Evolutionary conservation across 768 basidiomycete genomes (phyloP), one percentile per base, ranked within the genome.

Genomic region (Tylopilus cervinicoccineus): DNA sequence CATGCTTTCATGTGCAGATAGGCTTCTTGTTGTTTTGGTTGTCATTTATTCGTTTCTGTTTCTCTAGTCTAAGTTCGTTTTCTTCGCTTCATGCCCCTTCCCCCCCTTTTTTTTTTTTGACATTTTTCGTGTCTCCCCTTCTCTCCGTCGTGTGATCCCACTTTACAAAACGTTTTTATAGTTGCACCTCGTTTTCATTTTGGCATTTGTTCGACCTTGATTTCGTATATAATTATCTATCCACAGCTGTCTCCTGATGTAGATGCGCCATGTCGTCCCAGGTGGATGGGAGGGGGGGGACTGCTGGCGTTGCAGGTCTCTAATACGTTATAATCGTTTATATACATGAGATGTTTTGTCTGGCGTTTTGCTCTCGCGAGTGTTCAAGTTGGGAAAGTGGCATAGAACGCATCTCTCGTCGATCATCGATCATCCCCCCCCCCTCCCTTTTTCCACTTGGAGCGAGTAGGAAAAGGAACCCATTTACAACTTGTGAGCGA

Each of bases 261-360:
- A 68, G 59, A 68, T 59, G 16, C 53, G 52, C 44, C 43, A 6
- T 9, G 24, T 41, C 16, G 23, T 47, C 47, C 53, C 31, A 26
- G 24, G 40, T 33, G 51, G 46, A 31, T 22, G 33, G 22, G 26
- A 34, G 13, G 27, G 13, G 27, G 19, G 17, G 34, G n/a, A 24
- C 11, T 17, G 26, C 16, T 28, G 51, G 50, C 42, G 56, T 45
- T 53, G 61, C 51, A 49, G n/a, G 45, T 64, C 51, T 59, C 61
- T 68, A 68, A 68, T 65, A 66, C 58, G 20, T 68, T 65, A 68
- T 68, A 65, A 54, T 65, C 58, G 58, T 65, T 65, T 65, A 67
- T 68, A 63, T 54, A 40, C 17, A 24, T 22, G 46, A n/a, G n/a
- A n/a, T n/a, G n/a, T n/a, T n/a, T n/a, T n/a, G n/a, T n/a, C n/a